Evolutionary conservation across 331 rosid genomes (phyloP).

Genomic region (Rhamnella rubrinervis): DNA sequence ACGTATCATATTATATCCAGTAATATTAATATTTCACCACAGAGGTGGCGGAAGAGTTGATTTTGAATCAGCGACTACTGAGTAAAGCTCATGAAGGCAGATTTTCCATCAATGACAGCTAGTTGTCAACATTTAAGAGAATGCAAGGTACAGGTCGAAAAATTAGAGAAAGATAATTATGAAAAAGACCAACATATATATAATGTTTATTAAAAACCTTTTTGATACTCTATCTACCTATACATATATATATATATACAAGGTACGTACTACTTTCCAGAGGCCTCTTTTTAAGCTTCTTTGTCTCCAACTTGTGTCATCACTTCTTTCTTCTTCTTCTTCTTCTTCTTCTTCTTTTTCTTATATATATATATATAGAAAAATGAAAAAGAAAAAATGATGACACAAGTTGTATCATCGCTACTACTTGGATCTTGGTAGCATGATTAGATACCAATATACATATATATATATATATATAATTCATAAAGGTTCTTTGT

Average conservation of each 20-base stretch:
- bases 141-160: background rate
- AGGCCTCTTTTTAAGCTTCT: constrained; percentile 6
- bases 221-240: too few relatives aligned
- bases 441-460: constrained; percentile 41
- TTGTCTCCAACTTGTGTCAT: constrained; percentile 29
- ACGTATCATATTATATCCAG: too few relatives aligned
- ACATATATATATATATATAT: too few relatives aligned
- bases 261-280: background rate
- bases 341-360: too few relatives aligned
- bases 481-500: too few relatives aligned
- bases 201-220: background rate
- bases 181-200: background rate
- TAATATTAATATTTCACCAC: background rate
- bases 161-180: background rate
- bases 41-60: background rate
- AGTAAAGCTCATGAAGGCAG: background rate
- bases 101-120: background rate
- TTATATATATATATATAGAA: too few relatives aligned
- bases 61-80: background rate
- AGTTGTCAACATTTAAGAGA: constrained; percentile 2
- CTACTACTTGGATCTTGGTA: constrained; percentile 28
- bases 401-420: too few relatives aligned
- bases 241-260: too few relatives aligned
- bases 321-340: too few relatives aligned
- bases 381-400: too few relatives aligned